Conservation (phyloP, 768 basidiomycete species). For the Suillus spraguei region DNA sequence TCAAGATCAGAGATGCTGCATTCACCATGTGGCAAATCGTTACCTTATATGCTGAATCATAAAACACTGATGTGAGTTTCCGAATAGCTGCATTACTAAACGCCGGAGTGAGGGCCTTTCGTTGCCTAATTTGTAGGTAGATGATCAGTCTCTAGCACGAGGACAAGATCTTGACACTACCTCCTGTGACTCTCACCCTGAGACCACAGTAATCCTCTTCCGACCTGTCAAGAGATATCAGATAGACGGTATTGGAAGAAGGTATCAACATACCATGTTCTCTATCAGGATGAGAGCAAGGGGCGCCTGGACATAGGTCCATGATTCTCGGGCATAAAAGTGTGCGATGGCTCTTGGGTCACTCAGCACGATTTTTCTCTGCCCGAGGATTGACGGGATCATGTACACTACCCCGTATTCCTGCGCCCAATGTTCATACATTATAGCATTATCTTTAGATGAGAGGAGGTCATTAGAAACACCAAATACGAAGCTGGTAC, state of each 20-base stretch:
- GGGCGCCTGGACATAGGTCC: conserved; percentile 42
- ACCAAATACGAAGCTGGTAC: conserved; percentile 46
- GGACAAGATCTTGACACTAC: conserved; percentile 22
- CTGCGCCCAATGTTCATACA: conserved; percentile 47
- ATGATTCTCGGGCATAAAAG: conserved; percentile 52
- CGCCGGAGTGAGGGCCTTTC: conserved; percentile 29
- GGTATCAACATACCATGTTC: conserved; percentile 23
- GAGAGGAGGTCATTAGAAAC: conserved; percentile 29
- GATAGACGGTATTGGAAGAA: too few relatives aligned
- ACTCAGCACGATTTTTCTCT: conserved; percentile 37
- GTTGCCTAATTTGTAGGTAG: conserved; percentile 22
- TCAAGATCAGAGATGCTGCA: neutral
- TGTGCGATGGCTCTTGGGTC: conserved; percentile 53
- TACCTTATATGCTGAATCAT: conserved; percentile 32
- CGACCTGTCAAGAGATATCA: conserved; percentile 16
- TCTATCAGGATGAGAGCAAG: conserved; percentile 39
- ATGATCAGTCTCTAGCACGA: conserved; percentile 23
- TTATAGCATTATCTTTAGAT: conserved; percentile 30
- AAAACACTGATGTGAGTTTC: conserved; percentile 25
- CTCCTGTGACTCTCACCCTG: conserved; percentile 50
- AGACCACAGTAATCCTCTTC: conserved; percentile 33
- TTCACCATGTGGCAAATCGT: neutral
- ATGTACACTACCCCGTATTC: conserved; percentile 47
- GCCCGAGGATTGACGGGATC: conserved; percentile 40
- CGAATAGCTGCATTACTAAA: conserved; percentile 29